Evolutionary conservation across 2,329 filamentous ascomycete genomes (phyloP).

Genomic region (Beauveria australis): DNA sequence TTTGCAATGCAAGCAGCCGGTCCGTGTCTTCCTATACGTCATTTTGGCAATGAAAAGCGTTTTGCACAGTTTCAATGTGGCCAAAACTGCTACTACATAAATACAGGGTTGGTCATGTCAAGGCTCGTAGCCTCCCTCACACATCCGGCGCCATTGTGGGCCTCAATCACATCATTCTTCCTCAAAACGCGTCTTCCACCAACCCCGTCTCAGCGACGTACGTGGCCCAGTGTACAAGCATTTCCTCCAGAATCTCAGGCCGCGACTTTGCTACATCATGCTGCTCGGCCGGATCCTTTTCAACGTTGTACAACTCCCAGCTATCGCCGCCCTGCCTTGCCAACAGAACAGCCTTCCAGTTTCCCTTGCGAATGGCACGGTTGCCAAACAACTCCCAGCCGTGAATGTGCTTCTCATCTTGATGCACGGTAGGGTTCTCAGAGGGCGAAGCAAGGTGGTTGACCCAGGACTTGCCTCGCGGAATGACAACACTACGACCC

Average conservation of each 20-base stretch:
- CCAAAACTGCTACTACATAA: neutral
- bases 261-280: constrained; percentile 22
- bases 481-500: constrained; percentile 39
- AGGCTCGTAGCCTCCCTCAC: neutral
- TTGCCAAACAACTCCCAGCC: constrained; percentile 29
- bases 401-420: constrained; percentile 35
- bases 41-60: neutral
- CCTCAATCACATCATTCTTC: neutral
- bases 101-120: neutral
- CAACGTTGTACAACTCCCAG: constrained; percentile 28
- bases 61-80: no score
- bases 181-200: neutral
- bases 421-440: constrained; percentile 32
- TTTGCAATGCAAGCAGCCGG: neutral
- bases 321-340: constrained; percentile 15
- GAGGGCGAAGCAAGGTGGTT: constrained; percentile 24
- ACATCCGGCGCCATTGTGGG: neutral
- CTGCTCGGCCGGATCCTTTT: constrained; percentile 24
- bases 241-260: constrained; percentile 35
- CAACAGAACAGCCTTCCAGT: constrained; percentile 24
- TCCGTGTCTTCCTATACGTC: neutral
- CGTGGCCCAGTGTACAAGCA: constrained; percentile 47
- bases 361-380: constrained; percentile 25
- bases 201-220: constrained; percentile 33
- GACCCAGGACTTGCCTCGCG: constrained; percentile 41